Conservation (phyloP, 1,284 basidiomycete species). For the Boletus semigastroideus region DNA sequence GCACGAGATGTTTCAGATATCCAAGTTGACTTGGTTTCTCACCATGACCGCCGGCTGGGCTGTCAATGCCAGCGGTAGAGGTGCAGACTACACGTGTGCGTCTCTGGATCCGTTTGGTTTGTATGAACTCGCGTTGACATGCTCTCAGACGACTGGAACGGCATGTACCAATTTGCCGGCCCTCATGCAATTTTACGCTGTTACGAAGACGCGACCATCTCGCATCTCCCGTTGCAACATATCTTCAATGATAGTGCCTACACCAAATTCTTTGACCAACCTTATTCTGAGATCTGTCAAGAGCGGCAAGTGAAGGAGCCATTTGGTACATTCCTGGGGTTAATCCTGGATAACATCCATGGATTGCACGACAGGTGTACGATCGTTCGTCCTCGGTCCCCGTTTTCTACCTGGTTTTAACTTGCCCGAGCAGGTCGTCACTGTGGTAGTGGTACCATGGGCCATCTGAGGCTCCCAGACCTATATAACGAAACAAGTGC, state of each 20-base stretch:
- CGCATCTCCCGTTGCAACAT: not conserved
- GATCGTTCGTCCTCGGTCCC: not conserved
- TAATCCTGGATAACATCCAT: constrained; percentile 5
- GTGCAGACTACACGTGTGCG: not conserved
- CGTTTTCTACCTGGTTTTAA: not conserved
- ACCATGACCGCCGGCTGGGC: not conserved
- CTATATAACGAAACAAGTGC: constrained; percentile 2
- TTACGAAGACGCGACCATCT: constrained; percentile 2
- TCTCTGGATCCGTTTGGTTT: not conserved
- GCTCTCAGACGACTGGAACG: not conserved
- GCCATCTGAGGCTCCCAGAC: not conserved
- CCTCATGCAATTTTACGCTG: constrained; percentile 8
- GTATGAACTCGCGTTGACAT: not conserved
- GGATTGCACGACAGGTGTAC: constrained; percentile 3
- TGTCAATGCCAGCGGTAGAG: not conserved
- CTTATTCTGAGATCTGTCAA: not conserved
- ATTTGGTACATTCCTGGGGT: not conserved
- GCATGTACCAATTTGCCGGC: constrained; percentile 9
- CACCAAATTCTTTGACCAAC: not conserved
- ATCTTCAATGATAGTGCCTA: not conserved
- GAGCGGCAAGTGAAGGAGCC: not conserved
- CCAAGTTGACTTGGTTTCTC: not conserved
- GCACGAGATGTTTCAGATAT: constrained; percentile 7
- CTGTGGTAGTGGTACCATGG: not conserved
- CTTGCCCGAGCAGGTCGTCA: not conserved